Evolutionary conservation across 352 stramenopile species (phyloP), one percentile per base, ranked within the genome.

Genomic region (Pythium phragmiticola): DNA sequence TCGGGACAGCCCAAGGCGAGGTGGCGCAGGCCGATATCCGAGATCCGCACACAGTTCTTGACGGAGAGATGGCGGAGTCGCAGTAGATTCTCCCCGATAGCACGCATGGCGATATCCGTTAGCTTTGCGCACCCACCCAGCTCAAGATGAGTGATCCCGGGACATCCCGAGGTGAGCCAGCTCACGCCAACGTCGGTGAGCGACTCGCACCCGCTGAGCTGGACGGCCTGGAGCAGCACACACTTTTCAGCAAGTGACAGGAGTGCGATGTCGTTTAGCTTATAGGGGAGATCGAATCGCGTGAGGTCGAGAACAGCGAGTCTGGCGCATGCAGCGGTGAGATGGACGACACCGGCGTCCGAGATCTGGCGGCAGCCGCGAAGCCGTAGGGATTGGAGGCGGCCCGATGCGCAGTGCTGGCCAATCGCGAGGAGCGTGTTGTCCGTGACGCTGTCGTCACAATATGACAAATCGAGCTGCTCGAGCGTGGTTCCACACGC

Each of bases 101-200:
- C 77, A 30, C 90, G 83, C 52, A 98, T 60, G 1, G 87, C 85
- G 14, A 87, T 62, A 65, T 98, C 96, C 0, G 91, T 95, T 16
- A 98, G 61, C 62, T 96, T 93, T n/a, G 49, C 58, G 64, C 92
- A 98, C 2, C 80, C 82, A 2, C 75, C 76, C 33, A 98, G 48
- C 60, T 98, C 82, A 13, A 98, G 59, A 51, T 87, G 66, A n/a
- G 77, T 74, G 11, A 98, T 70, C 11, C 86, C 89, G 37, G 77
- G 75, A 34, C 88, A 97, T 14, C 90, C 88, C 1, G 72, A 77
- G 1, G 77, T 76, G n/a, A 98, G 63, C 92, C 92, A 98, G 37
- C 81, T 94, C 14, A 98, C 63, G 0, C 95, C 93, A 16, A 97
- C 93, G 68, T 98, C 93, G 7, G 88, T 96, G 48, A 98, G 66